Base-by-base conservation (phyloP, 108 stramenopile species). In the Pinguiococcus pyrenoidosus region DNA sequence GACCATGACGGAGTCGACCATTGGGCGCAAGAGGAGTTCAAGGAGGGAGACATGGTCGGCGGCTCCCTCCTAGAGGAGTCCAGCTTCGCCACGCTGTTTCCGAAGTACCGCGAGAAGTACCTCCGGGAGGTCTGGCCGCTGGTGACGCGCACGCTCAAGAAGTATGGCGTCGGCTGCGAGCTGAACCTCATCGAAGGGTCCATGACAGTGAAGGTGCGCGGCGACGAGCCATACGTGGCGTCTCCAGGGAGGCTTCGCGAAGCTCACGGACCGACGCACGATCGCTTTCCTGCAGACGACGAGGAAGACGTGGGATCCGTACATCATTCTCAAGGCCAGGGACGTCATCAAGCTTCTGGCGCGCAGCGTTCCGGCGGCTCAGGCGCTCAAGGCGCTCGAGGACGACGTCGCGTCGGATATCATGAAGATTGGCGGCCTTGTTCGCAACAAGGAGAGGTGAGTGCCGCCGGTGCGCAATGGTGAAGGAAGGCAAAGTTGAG, bases 371-470 rank as follows among this genome's bases (percentile, higher is more conserved):
- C 68, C 68, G 26, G 62, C 30, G 23, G 44, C 76, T 10, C 92
- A 99, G 78, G 97, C 92, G 4, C 41, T 95, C 22, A 83, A 86
- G 46, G 83, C 94, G 40, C 69, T 99, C 45, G 68, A 92, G 10
- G 97, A 99, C 56, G 94, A 87, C 44, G 74, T 82, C 44, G 76
- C 90, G 17, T 82, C 84, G 46, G 97, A 99, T 59, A 88, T 99
- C 50, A 83, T 99, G 56, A 99, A 99, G 76, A 93, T 99, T 63
- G 97, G 97, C 24, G 90, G 89, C 29, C 50, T 99, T 37, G 94
- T 96, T 10, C 77, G 92, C 23, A 96, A 96, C 64, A 94, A 95
- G 70, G 97, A 99, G 65, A 80, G 94, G 3, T n/a, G n/a, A n/a
- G n/a, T n/a, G n/a, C n/a, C n/a, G n/a, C n/a, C n/a, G n/a, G n/a